Conservation (phyloP, 176 grass and related monocot species). For the Rhynchospora pubera region DNA sequence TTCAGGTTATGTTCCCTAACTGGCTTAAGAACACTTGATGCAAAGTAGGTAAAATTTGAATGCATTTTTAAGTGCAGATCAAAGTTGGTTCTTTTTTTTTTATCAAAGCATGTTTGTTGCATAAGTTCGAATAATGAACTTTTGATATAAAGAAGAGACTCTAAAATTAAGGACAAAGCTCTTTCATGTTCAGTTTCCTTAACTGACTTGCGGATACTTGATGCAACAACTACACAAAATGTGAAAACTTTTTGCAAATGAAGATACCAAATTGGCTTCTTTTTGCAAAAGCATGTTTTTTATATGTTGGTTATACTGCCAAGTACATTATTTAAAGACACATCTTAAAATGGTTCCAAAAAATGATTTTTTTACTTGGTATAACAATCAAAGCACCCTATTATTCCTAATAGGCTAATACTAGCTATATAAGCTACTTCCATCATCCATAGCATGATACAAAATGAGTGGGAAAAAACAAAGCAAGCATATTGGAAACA, state of each 20-base stretch:
- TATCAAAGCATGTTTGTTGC: not conserved
- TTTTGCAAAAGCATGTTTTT: not conserved
- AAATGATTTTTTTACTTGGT: not conserved
- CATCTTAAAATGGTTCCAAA: not conserved
- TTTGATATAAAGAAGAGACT: not conserved
- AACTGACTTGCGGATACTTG: not conserved
- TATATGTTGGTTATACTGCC: not conserved
- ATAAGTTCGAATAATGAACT: not conserved
- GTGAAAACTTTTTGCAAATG: not conserved
- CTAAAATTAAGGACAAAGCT: not conserved
- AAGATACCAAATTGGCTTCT: not conserved
- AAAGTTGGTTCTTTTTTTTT: not conserved
- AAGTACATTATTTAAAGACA: not conserved
- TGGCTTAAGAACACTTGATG: not conserved
- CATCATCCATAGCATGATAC: not conserved
- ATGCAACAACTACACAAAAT: not conserved
- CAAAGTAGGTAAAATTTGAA: not conserved
- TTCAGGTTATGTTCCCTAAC: not conserved
- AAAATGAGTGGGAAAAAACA: not conserved
- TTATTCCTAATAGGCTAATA: not conserved
- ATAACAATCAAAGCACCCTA: not conserved
- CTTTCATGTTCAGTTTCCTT: not conserved
- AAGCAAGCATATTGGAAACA: not conserved
- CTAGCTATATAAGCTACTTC: not conserved
- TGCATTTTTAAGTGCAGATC: not conserved